Evolutionary conservation across 2,329 filamentous ascomycete species (phyloP).

Genomic region (Diatrype stigma): DNA sequence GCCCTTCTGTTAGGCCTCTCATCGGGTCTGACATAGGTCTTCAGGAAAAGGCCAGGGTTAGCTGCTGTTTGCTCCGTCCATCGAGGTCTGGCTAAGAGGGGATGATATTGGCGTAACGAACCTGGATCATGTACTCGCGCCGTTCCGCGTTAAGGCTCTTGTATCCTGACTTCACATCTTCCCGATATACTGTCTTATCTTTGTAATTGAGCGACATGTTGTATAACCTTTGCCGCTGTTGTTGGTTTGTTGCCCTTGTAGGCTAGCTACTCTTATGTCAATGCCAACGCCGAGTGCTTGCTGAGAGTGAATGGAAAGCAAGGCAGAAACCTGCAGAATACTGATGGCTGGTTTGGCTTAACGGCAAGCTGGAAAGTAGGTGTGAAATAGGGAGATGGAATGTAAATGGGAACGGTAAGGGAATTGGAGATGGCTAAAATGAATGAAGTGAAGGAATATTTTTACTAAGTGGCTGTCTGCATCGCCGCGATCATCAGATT

Average conservation of each 20-base stretch:
- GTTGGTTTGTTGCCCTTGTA: not conserved
- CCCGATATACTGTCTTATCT: conserved; percentile 40
- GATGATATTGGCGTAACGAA: conserved; percentile 16
- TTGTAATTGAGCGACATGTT: conserved; percentile 33
- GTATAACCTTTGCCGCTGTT: not conserved
- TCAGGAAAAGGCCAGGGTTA: conserved; percentile 16
- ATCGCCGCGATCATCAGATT: not conserved
- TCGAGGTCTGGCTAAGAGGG: no score
- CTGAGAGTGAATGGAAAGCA: no score
- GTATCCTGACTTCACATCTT: conserved; percentile 40
- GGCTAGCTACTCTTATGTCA: not conserved
- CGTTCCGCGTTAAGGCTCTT: conserved; percentile 38
- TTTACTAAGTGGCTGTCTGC: not conserved
- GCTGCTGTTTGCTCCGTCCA: not conserved
- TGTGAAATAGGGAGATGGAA: no score
- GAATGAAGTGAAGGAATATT: no score
- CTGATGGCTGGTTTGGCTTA: no score
- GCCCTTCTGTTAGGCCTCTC: conserved; percentile 25
- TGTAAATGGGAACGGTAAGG: not conserved
- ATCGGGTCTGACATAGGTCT: conserved; percentile 21
- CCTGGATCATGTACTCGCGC: conserved; percentile 42
- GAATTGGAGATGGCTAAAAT: not conserved
- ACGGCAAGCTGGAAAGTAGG: no score
- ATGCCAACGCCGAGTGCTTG: no score
- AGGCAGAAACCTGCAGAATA: no score